phyloP scores from a whole-genome alignment of 495 filamentous ascomycete species.

The Cairneyella variabilis region DNA sequence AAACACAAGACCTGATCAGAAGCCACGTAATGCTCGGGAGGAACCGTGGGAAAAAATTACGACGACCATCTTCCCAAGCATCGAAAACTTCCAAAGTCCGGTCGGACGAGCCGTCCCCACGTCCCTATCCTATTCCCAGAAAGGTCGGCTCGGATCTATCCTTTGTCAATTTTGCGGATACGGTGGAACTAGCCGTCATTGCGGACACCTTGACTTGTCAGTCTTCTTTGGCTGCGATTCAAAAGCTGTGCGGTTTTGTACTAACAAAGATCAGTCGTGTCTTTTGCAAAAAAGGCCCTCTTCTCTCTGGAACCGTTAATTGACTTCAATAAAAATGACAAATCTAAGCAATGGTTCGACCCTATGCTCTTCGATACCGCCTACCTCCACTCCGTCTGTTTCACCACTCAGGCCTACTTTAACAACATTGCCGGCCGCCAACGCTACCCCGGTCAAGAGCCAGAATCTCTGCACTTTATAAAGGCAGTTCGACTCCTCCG shows the following conservation, averaged over 20 bases:
- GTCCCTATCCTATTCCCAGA: not conserved
- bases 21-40: not conserved
- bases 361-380: conserved; percentile 1
- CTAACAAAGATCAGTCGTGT: not conserved
- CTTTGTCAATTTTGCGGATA: not conserved
- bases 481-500: conserved; percentile 23
- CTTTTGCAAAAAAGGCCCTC: not conserved
- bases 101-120: too few species aligned
- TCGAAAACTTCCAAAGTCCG: too few species aligned
- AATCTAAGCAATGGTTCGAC: conserved; percentile 2
- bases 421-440: not conserved
- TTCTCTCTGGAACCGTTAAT: not conserved
- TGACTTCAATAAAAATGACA: conserved; percentile 1
- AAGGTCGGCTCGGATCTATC: conserved; percentile 7
- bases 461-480: not conserved
- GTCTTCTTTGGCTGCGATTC: not conserved
- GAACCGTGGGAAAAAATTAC: too few species aligned
- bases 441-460: not conserved
- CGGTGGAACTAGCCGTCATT: not conserved
- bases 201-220: conserved; percentile 1
- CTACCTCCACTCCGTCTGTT: conserved; percentile 6
- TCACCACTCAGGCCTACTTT: not conserved
- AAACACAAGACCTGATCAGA: too few species aligned
- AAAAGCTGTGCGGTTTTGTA: not conserved
- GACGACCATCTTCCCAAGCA: too few species aligned